Base-by-base conservation (phyloP, 805 yeast genomes). In the Starmera amethionina region DNA sequence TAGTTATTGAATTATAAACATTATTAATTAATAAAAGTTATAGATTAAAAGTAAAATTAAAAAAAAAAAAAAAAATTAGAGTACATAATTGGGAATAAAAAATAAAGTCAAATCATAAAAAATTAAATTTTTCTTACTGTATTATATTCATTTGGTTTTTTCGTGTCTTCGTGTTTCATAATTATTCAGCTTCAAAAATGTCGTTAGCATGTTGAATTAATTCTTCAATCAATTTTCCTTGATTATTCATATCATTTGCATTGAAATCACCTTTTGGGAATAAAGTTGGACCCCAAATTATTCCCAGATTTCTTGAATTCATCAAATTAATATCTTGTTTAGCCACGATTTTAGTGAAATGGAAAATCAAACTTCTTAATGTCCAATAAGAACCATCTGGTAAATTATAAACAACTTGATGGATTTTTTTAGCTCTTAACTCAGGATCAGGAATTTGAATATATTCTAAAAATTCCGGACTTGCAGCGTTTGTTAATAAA, bases 301-400 rank as follows among this genome's bases (percentile, higher is more conserved):
- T 85, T 36, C 95, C 85, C 51, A 93, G 60, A 44, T 83, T 81
- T 53, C 81, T 80, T 42, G 79, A 70, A 36, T 78, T 78, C 98
- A 93, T 93, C 56, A 93, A 72, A 56, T 88, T 87, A 30, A 62
- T 50, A 16, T 69, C 68, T 52, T 79, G 80, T 41, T 77, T 68
- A 27, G 72, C 71, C 32, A 81, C 76, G 12, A 93, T 79, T 41
- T 81, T 74, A 46, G 81, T 78, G 45, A 93, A 73, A 59, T 93
- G 99, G 70, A 90, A 86, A 2, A 89, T 65, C 48, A 93, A 64
- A 30, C 86, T 77, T 48, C 97, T 68, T 49, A 93, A 68, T 0
- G 97, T 89, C 69, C 95, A 89, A 59, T 93, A 93, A 42, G 90
- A 87, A 1, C 95, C 93, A 62, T 93, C 98, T 0, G 97, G 96